Evolutionary conservation across 805 yeast species (phyloP), one percentile per base, ranked within the genome.

Genomic region (Hanseniaspora valbyensis): DNA sequence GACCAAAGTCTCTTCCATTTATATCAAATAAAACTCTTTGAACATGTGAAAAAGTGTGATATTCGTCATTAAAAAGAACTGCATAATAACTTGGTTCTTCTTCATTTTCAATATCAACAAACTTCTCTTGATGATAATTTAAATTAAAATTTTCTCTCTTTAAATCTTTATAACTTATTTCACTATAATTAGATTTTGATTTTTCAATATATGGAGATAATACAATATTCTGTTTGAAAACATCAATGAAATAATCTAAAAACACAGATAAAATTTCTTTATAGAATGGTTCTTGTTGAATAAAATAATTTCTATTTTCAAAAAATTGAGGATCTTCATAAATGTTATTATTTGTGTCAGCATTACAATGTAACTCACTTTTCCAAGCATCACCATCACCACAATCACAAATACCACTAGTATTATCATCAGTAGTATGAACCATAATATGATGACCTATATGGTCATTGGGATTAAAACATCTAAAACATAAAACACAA

Each of bases 1-100:
- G 25, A 9, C 38, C 44, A 21, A 30, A 32, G 4, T 33, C 44
- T 24, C 33, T 32, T 24, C 32, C 32, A 25, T 39, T 6, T n/a
- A 39, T 39, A 39, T 39, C 42, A 39, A 21, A 25, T 24, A 80
- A 69, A 3, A 78, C 76, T 12, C 64, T 61, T 16, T 67, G 68
- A 1, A 84, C 84, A 52, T 76, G 75, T 2, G 71, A 67, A 55
- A 72, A 75, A 57, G 77, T 75, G 58, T 84, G 92, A 55, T 69
- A 71, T 58, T 84, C 92, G 59, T 84, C 94, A 61, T 84, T 84
- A 83, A 89, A 84, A n/a, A 82, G 67, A 21, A 80, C 59, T 29
- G 83, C 67, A 38, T 69, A 64, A 66, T 74, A 79, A 13, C n/a
- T n/a, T n/a, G n/a, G n/a, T n/a, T 67, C 64, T 19, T 64, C 57